Percentiles rank a stretch among this genome's conserved stretches.
Evolutionary conservation across 768 basidiomycete species (phyloP).

Genomic region (Boletus tomentosulus): DNA sequence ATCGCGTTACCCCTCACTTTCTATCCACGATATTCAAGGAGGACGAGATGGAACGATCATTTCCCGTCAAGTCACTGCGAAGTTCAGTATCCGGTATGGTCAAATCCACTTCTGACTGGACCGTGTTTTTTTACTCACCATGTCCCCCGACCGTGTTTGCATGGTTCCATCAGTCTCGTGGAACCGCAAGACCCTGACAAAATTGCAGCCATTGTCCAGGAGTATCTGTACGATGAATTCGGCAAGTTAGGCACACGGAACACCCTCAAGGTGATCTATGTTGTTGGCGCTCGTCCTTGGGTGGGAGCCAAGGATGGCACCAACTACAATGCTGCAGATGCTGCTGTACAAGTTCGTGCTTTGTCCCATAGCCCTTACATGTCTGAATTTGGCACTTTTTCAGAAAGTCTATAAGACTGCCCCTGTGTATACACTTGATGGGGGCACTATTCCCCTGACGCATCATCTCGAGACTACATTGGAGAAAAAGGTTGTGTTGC

Average conservation of each 20-base stretch:
- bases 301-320: constrained; percentile 74
- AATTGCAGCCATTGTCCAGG: constrained; percentile 59
- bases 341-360: constrained; percentile 43
- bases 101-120: background rate
- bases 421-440: constrained; percentile 66
- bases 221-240: constrained; percentile 71
- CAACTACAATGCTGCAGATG: constrained; percentile 82
- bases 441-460: constrained; percentile 85
- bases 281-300: constrained; percentile 83
- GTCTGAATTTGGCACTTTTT: background rate
- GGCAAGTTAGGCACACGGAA: constrained; percentile 78
- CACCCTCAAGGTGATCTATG: constrained; percentile 56
- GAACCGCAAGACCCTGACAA: constrained; percentile 68
- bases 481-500: constrained; percentile 72
- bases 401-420: background rate
- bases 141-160: no score
- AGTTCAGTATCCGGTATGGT: constrained; percentile 54
- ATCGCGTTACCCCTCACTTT: constrained; percentile 58
- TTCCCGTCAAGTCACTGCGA: constrained; percentile 49
- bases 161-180: constrained; percentile 46
- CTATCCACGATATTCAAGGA: constrained; percentile 64
- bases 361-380: background rate
- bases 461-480: constrained; percentile 82
- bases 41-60: constrained; percentile 59
- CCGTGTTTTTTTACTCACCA: background rate